Conservation (phyloP, 176 grass and related monocot species). For the Bolboschoenus planiculmis region DNA sequence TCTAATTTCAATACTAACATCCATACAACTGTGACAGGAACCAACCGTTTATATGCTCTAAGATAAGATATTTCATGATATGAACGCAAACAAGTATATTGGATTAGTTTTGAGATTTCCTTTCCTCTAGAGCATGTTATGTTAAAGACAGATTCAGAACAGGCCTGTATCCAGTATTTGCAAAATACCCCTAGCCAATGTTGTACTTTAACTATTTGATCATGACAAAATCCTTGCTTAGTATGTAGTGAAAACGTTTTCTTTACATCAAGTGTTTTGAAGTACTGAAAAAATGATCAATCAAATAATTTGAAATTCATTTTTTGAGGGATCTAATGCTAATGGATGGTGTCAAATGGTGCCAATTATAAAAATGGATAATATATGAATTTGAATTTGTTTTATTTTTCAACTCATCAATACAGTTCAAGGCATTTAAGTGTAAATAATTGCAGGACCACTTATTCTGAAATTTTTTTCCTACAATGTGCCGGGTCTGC, state of each 20-base stretch:
- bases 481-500: background rate
- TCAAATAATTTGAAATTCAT: background rate
- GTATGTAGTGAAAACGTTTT: background rate
- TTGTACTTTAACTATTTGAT: background rate
- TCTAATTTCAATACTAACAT: too few species aligned
- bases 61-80: background rate
- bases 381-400: background rate
- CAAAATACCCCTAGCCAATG: background rate
- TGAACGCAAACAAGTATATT: background rate
- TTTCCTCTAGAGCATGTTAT: background rate
- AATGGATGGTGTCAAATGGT: background rate
- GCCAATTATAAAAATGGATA: background rate
- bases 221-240: too few species aligned
- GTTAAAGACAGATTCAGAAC: background rate
- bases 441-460: background rate
- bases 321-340: background rate
- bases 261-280: background rate
- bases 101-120: background rate
- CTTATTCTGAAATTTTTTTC: background rate
- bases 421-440: background rate
- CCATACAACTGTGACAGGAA: too few species aligned
- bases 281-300: background rate
- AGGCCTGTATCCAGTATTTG: background rate
- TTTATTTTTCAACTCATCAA: background rate
- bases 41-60: background rate